Percentiles rank a stretch among this genome's conserved stretches.
Conservation (phyloP, 2,329 filamentous ascomycete genomes). For the Penicillium sp. region DNA sequence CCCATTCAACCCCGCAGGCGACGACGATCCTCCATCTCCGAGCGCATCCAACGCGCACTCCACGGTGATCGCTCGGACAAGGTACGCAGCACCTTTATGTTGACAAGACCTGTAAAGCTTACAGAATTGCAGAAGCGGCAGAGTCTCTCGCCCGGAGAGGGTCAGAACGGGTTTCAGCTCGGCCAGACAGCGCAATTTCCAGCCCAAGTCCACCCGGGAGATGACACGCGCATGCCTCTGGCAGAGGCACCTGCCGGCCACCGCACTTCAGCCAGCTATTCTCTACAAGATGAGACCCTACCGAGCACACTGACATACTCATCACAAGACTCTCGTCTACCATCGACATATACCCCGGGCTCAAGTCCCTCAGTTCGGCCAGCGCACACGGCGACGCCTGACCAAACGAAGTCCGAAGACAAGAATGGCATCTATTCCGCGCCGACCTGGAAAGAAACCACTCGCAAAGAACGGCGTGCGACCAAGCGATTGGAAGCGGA, state of each 20-base stretch:
- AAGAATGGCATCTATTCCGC: conserved; percentile 22
- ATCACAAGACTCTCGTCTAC: conserved; percentile 20
- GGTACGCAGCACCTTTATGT: conserved; percentile 8
- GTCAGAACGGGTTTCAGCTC: neutral
- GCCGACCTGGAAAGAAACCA: conserved; percentile 26
- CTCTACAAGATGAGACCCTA: conserved; percentile 17
- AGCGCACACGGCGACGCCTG: conserved; percentile 8
- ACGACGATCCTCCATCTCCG: conserved; percentile 30
- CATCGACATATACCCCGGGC: conserved; percentile 21
- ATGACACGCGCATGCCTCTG: neutral
- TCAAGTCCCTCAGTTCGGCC: conserved; percentile 24
- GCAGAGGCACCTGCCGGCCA: conserved; percentile 8
- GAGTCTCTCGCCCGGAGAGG: neutral
- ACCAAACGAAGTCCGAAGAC: conserved; percentile 9
- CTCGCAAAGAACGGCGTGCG: conserved; percentile 36
- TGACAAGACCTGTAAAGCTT: neutral
- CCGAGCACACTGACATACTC: conserved; percentile 24
- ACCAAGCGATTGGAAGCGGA: conserved; percentile 40
- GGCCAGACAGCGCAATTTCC: neutral
- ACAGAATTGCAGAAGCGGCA: conserved; percentile 17
- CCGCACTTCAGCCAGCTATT: conserved; percentile 6
- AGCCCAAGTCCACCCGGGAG: neutral
- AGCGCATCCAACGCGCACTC: conserved; percentile 28
- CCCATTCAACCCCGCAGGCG: conserved; percentile 21
- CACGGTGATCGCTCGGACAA: conserved; percentile 23